Base-by-base conservation (phyloP, 2,329 filamentous ascomycete genomes). In the Harringtonia lauricola region DNA sequence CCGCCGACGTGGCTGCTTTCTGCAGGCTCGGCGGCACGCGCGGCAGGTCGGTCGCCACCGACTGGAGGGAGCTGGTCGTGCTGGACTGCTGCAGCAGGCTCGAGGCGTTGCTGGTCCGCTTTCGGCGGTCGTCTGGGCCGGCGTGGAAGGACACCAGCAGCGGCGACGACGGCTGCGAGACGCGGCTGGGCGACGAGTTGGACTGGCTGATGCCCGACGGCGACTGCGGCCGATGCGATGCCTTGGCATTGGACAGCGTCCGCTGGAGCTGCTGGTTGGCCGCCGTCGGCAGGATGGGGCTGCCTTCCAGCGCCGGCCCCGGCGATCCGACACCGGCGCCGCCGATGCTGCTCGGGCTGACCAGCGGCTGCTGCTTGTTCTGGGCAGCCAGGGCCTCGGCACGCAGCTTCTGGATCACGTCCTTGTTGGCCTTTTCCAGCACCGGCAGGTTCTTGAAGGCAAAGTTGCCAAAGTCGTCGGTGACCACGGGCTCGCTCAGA, bases 381-480 rank as follows among this genome's bases (percentile, higher is more conserved):
- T 81, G 76, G 2, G 70, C 64, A 3, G 77, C 88, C 66, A 95
- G 73, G 3, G 92, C 89, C 61, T 96, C 89, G 19, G 89, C 87
- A 12, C 89, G 81, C 45, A 98, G 70, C 60, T 96, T 96, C 55
- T 96, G 89, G 28, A 98, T 95, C 26, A 96, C 88, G 55, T 98
- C 92, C 59, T 98, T 98, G 64, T 98, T 98, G 43, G 92, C 92
- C 62, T 95, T 96, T 56, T 96, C 92, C 17, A 98, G 71, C 18
- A 96, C 90, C 0, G 90, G 89, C 39, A 98, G 67, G 55, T 98
- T 98, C 66, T 98, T 98, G 71, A 95, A 98, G 33, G 87, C 79
- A 62, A 98, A 98, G 49, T 79, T 88, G 28, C 92, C 92, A 68
- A 98, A 98, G 59, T 98, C 94, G 60, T 98, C 92, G 1, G 82